Conservation (phyloP, 2,329 filamentous ascomycete species). For the Fusarium brevicatenulatum region DNA sequence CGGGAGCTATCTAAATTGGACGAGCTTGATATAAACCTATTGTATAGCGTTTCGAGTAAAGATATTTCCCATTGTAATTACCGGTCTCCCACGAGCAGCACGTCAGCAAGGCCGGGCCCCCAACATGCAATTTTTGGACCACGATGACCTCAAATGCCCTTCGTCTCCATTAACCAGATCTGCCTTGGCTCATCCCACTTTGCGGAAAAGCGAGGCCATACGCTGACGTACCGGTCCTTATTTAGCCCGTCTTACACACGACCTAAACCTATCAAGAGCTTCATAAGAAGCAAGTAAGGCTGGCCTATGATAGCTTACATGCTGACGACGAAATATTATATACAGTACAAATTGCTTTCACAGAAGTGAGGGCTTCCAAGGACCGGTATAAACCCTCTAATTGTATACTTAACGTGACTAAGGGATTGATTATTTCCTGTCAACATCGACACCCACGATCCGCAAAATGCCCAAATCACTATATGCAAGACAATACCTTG, state of each 20-base stretch:
- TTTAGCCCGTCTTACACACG: slow-evolving; percentile 42
- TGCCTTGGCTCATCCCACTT: slow-evolving; percentile 5
- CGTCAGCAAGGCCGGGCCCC: background rate
- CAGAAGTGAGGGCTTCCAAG: background rate
- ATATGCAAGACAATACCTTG: slow-evolving; percentile 78
- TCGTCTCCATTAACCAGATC: background rate
- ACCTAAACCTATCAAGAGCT: slow-evolving; percentile 1
- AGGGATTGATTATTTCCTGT: slow-evolving; percentile 47
- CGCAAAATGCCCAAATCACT: slow-evolving; percentile 74
- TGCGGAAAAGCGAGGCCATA: background rate
- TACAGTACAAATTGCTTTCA: background rate
- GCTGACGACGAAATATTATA: background rate
- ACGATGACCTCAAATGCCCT: background rate
- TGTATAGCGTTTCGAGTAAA: background rate
- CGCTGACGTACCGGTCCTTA: slow-evolving; percentile 19
- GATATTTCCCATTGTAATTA: background rate
- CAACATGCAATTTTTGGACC: too few relatives aligned
- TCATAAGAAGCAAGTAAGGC: background rate
- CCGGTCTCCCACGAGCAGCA: background rate
- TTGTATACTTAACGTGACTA: background rate
- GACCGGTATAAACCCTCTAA: background rate
- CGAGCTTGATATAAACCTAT: background rate
- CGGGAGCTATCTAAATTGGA: too few relatives aligned
- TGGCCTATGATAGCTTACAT: background rate
- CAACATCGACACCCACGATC: slow-evolving; percentile 70